A percentile compares a stretch with the other conserved stretches of the same genome.
Evolutionary conservation across 2,329 filamentous ascomycete species (phyloP).

Genomic region (Aureobasidium lini): DNA sequence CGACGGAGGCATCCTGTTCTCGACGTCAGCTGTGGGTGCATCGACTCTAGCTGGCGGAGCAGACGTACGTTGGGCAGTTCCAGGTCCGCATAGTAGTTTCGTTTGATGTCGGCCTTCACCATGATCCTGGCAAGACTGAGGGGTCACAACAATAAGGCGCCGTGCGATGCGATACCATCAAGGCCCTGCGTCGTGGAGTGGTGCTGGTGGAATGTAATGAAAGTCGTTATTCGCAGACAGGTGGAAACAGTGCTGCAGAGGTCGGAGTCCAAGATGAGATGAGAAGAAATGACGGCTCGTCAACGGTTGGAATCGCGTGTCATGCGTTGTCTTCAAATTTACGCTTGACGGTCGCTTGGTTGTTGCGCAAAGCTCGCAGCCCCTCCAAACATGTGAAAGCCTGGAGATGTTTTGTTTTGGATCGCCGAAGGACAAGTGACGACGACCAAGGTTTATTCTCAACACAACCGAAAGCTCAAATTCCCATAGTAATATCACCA

Average conservation of each 20-base stretch:
- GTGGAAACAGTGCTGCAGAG: background rate
- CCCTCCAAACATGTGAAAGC: constrained; percentile 14
- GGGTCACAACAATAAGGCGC: background rate
- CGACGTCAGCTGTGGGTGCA: background rate
- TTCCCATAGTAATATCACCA: too few species aligned
- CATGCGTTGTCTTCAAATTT: constrained; percentile 3
- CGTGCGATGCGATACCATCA: constrained; percentile 8
- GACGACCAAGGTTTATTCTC: background rate
- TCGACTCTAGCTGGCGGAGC: background rate
- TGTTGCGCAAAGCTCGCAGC: constrained; percentile 11
- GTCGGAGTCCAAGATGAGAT: background rate
- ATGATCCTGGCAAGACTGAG: constrained; percentile 20
- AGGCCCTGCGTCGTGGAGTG: background rate
- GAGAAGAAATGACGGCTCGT: background rate
- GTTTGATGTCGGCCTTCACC: constrained; percentile 29
- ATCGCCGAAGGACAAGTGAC: background rate
- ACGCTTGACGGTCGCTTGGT: background rate
- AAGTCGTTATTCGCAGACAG: background rate
- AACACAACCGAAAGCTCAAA: background rate
- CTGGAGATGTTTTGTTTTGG: constrained; percentile 1
- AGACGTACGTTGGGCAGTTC: constrained; percentile 49
- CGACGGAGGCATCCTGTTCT: constrained; percentile 51
- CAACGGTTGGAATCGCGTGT: constrained; percentile 3
- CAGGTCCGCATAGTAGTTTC: constrained; percentile 81
- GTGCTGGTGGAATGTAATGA: background rate